These are phyloP conservation scores for Sporothrix phasma DNA, from an alignment of 2,329 filamentous ascomycete species.

Conservation along the genomic window DNA sequence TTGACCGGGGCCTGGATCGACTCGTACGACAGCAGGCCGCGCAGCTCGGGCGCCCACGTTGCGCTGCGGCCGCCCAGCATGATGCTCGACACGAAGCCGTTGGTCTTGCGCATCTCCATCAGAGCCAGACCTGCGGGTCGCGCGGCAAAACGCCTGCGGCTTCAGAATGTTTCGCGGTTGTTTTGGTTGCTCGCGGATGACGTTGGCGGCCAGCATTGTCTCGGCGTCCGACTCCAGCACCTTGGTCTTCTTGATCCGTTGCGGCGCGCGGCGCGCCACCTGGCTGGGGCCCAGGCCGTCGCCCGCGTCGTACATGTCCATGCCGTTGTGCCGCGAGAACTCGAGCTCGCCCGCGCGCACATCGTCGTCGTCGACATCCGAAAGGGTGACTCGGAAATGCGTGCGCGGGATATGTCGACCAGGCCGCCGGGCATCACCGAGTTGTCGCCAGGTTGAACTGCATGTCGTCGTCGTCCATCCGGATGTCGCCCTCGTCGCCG, in stretches of 20 bases:
- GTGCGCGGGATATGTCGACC: conserved; percentile 41
- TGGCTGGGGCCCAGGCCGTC: conserved; percentile 43
- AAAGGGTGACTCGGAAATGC: conserved; percentile 63
- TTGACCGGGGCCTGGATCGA: conserved; percentile 58
- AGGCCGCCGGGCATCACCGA: conserved; percentile 44
- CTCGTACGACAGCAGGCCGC: conserved; percentile 83
- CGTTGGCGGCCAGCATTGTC: conserved; percentile 63
- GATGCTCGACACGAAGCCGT: conserved; percentile 79
- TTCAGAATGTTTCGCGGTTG: conserved; percentile 82
- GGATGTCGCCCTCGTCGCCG: conserved; percentile 54
- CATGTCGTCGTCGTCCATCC: conserved; percentile 54
- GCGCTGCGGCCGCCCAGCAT: conserved; percentile 70
- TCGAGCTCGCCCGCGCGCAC: conserved; percentile 51
- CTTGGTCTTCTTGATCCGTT: conserved; percentile 66
- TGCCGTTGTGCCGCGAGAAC: conserved; percentile 40
- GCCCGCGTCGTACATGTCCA: conserved; percentile 52
- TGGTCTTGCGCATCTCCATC: conserved; percentile 84
- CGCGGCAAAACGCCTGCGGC: conserved; percentile 73
- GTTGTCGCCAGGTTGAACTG: conserved; percentile 51
- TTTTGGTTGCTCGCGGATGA: conserved; percentile 81
- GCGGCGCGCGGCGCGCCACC: conserved; percentile 57
- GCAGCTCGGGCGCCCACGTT: conserved; percentile 84
- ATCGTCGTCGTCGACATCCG: conserved; percentile 56
- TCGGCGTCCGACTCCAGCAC: conserved; percentile 71
- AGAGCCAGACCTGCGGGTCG: conserved; percentile 80